phyloP scores from a whole-genome alignment of 208 protist species.

The Herpetomonas samuelpessoai region DNA sequence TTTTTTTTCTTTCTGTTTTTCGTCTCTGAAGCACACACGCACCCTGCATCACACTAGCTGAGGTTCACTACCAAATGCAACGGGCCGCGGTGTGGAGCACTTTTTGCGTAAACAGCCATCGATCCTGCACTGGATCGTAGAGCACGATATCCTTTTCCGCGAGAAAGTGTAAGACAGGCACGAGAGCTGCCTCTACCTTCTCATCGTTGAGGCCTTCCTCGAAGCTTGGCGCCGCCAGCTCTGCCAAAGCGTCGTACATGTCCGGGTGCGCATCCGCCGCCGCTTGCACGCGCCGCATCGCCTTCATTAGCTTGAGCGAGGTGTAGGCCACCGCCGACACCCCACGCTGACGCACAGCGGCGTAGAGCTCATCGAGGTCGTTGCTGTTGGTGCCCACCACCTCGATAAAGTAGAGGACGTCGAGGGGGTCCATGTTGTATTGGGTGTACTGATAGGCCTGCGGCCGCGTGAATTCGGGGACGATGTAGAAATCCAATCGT shows the following conservation, averaged over 20 bases:
- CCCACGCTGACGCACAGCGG: constrained; percentile 53
- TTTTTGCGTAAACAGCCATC: constrained; percentile 73
- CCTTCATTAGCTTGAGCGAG: constrained; percentile 59
- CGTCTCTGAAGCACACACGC: too few relatives aligned
- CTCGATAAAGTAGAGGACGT: constrained; percentile 73
- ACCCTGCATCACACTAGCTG: too few relatives aligned
- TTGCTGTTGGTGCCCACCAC: constrained; percentile 76
- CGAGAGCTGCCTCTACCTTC: constrained; percentile 30
- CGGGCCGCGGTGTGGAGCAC: constrained; percentile 80
- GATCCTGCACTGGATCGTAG: constrained; percentile 76
- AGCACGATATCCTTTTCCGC: constrained; percentile 68
- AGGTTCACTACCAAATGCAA: constrained; percentile 31
- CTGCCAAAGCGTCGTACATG: constrained; percentile 36
- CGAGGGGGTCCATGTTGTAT: constrained; percentile 70
- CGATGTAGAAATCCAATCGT: constrained; percentile 68
- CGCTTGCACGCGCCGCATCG: constrained; percentile 64
- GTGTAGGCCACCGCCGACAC: constrained; percentile 58
- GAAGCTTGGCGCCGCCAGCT: constrained; percentile 57
- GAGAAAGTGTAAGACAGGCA: constrained; percentile 41
- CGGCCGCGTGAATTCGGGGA: constrained; percentile 65
- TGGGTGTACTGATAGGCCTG: constrained; percentile 78
- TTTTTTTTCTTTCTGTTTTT: too few relatives aligned
- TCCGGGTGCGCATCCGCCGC: constrained; percentile 23
- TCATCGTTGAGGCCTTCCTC: constrained; percentile 36
- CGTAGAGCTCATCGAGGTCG: constrained; percentile 82